Evolutionary conservation across 2,329 filamentous ascomycete genomes (phyloP).

Genomic region (Penicillium sp.): DNA sequence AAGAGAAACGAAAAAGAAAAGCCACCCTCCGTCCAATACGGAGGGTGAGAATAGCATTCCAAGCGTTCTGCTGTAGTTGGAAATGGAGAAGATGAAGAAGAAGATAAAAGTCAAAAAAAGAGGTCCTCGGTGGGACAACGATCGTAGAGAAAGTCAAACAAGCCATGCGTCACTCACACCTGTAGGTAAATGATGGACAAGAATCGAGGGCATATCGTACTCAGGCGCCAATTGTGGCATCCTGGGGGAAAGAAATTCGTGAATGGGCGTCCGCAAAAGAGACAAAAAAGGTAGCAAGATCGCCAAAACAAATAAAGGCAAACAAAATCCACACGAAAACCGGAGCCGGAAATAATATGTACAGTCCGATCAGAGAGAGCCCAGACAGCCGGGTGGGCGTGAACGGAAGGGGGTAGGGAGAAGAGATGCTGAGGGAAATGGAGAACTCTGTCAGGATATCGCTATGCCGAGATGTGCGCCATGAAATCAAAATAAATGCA

Average conservation of each 20-base stretch:
- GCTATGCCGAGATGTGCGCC: conserved; percentile 29
- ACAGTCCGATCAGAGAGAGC: conserved; percentile 18
- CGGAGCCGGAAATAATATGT: conserved; percentile 24
- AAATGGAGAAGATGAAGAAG: conserved; percentile 14
- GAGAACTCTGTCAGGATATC: conserved; percentile 23
- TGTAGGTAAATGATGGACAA: conserved; percentile 36
- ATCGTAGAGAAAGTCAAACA: conserved; percentile 28
- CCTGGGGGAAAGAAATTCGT: conserved; percentile 36
- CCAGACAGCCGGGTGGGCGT: conserved; percentile 11
- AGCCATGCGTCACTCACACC: conserved; percentile 28
- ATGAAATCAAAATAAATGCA: conserved; percentile 24
- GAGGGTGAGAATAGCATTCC: conserved; percentile 13
- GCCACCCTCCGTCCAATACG: conserved; percentile 3
- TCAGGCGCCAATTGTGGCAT: conserved; percentile 30
- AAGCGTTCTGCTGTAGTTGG: conserved; percentile 3
- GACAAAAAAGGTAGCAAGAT: conserved; percentile 8
- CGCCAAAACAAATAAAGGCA: conserved; percentile 16
- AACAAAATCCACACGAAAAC: conserved; percentile 23
- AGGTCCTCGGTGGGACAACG: conserved; percentile 20
- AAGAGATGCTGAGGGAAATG: conserved; percentile 13
- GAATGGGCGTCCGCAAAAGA: conserved; percentile 24
- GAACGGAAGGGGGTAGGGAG: conserved; percentile 7
- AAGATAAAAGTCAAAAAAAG: conserved; percentile 14
- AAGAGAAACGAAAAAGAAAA: conserved; percentile 3
- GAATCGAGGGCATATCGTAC: conserved; percentile 33